These are phyloP conservation scores for Viola pubescens DNA, from an alignment of 441 rosid species.

Conservation along the genomic window DNA sequence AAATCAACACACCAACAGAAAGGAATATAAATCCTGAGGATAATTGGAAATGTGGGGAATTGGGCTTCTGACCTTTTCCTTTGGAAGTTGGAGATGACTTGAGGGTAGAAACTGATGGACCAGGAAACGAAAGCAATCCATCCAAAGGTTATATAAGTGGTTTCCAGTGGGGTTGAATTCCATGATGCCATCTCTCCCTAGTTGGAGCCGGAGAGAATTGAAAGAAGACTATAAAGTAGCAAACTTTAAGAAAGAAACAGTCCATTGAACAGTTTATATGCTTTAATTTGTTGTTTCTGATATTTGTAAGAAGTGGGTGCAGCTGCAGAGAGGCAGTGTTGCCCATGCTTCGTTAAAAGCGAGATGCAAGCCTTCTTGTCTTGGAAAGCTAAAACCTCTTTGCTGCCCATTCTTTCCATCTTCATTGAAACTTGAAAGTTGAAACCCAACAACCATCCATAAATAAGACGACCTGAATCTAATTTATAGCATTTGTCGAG, in stretches of 20 bases:
- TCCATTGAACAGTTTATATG: not conserved
- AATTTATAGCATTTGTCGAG: too few relatives aligned
- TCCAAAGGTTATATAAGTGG: conserved; percentile 51
- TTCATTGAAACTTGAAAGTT: too few relatives aligned
- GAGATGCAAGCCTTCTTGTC: too few relatives aligned
- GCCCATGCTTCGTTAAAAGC: too few relatives aligned
- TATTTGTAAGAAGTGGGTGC: too few relatives aligned
- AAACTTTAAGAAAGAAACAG: not conserved
- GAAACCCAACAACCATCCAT: too few relatives aligned
- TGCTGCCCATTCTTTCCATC: too few relatives aligned
- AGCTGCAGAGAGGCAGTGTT: too few relatives aligned
- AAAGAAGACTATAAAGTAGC: not conserved
- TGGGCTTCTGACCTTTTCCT: conserved; percentile 44
- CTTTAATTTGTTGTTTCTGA: too few relatives aligned
- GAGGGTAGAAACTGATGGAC: conserved; percentile 88
- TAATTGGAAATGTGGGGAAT: not conserved
- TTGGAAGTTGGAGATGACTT: conserved; percentile 67
- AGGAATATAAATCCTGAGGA: not conserved
- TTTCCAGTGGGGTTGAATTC: conserved; percentile 67
- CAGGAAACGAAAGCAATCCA: conserved; percentile 75
- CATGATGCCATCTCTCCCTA: conserved; percentile 44
- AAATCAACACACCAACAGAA: not conserved
- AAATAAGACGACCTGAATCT: too few relatives aligned
- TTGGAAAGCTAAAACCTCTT: too few relatives aligned
- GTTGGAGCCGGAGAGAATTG: not conserved